Percentiles rank a stretch among this genome's conserved stretches.
Evolutionary conservation across 108 stramenopile genomes (phyloP).

Genomic region (Epithemia pelagica): DNA sequence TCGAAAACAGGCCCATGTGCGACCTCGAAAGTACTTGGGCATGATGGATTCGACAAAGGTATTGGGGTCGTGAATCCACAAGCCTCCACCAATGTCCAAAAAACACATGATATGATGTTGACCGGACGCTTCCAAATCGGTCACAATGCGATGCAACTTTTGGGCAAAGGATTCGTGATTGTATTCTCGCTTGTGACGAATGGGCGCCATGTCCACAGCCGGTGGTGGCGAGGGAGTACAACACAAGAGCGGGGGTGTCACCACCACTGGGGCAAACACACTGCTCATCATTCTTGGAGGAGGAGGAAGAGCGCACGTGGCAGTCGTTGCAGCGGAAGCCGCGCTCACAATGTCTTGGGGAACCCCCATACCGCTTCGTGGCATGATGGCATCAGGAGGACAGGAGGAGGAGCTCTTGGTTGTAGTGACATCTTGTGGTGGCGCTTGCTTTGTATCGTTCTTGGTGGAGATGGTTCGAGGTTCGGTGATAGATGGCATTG

Average conservation of each 20-base stretch:
- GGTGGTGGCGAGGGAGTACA: too few relatives aligned
- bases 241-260: neutral
- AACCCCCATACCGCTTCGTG: too few relatives aligned
- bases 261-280: neutral
- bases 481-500: too few relatives aligned
- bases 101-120: constrained; percentile 33
- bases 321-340: too few relatives aligned
- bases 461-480: too few relatives aligned
- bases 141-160: constrained; percentile 12
- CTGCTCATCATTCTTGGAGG: neutral
- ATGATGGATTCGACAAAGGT: constrained; percentile 37
- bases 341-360: too few relatives aligned
- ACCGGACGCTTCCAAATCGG: constrained; percentile 13
- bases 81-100: constrained; percentile 34
- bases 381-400: too few relatives aligned
- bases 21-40: constrained; percentile 76
- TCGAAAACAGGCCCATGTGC: too few relatives aligned
- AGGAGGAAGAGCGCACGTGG: too few relatives aligned
- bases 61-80: constrained; percentile 38
- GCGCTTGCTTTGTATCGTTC: too few relatives aligned
- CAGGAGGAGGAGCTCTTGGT: too few relatives aligned
- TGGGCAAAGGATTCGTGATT: constrained; percentile 8
- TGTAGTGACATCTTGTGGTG: too few relatives aligned
- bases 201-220: neutral
- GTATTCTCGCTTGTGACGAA: neutral